A percentile compares a stretch with the other conserved stretches of the same genome.
These are phyloP conservation scores for Sporothrix pallida DNA, from an alignment of 2,329 filamentous ascomycete genomes.

Conservation along the genomic window DNA sequence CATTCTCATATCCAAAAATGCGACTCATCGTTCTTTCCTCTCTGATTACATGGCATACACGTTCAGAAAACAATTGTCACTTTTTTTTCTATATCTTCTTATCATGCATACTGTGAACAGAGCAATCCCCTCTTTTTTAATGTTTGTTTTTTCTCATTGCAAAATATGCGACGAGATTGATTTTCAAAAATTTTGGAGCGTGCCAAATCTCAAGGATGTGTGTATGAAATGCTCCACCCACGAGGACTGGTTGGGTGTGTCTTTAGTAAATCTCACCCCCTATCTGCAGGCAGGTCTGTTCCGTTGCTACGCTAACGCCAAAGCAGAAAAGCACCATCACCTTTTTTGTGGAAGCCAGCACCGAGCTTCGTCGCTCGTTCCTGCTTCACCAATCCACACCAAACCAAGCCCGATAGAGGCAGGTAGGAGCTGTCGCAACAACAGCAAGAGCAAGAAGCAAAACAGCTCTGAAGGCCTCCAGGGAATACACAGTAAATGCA, in stretches of 20 bases:
- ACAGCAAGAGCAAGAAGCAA: neutral
- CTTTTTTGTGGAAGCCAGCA: conserved; percentile 4
- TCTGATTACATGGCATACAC: neutral
- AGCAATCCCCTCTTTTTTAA: neutral
- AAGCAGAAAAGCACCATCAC: conserved; percentile 23
- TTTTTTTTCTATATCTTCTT: no score
- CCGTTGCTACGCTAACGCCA: conserved; percentile 30
- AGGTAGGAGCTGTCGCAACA: conserved; percentile 10
- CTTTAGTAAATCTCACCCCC: neutral
- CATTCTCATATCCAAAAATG: neutral
- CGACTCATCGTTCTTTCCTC: neutral
- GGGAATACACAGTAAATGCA: neutral
- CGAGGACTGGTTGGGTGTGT: conserved; percentile 9
- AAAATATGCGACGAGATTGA: conserved; percentile 20
- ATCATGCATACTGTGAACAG: neutral
- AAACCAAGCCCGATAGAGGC: neutral
- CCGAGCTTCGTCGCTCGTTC: neutral
- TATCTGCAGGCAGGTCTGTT: conserved; percentile 17
- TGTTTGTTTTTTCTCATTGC: neutral
- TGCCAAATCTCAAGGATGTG: neutral
- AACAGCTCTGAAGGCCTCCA: neutral
- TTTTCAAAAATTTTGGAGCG: neutral
- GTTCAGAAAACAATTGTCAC: no score
- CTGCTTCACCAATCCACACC: conserved; percentile 16
- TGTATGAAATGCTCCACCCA: conserved; percentile 7